Conservation (phyloP, 1,284 basidiomycete genomes). For the Schizopora paradoxa region DNA sequence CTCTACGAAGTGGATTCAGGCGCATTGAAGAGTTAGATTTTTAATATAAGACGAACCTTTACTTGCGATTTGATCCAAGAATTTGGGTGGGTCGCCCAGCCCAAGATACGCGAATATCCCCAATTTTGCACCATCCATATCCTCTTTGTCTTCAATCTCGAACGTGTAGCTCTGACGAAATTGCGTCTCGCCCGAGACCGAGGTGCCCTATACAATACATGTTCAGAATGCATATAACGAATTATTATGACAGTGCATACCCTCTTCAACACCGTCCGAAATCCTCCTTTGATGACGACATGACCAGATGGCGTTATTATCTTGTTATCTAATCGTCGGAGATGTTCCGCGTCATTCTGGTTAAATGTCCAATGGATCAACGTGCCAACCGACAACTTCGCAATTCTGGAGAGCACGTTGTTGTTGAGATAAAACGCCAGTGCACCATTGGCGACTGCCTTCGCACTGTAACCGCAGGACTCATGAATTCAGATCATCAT, state of each 20-base stretch:
- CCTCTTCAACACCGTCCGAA: not conserved
- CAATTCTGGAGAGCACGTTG: no score
- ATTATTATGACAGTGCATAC: no score
- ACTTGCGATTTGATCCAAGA: not conserved
- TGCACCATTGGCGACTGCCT: no score
- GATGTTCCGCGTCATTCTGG: slow-evolving; percentile 56
- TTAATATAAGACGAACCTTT: not conserved
- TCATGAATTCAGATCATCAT: not conserved
- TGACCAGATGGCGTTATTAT: not conserved
- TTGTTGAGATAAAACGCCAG: no score
- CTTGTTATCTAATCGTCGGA: slow-evolving; percentile 31
- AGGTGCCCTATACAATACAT: no score
- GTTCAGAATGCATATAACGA: no score
- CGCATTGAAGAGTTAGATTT: no score
- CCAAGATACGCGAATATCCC: not conserved
- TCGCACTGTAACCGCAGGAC: slow-evolving; percentile 45
- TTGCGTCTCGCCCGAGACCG: no score
- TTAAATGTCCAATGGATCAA: slow-evolving; percentile 66
- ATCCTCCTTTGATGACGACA: not conserved
- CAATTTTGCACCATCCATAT: not conserved
- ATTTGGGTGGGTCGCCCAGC: not conserved
- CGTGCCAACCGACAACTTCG: slow-evolving; percentile 75
- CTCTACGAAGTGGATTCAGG: no score
- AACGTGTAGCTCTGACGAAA: no score
- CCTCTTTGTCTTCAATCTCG: not conserved